Percentiles rank a stretch among this genome's conserved stretches.
Evolutionary conservation across 768 basidiomycete species (phyloP).

Genomic region (Favolaschia claudopus): DNA sequence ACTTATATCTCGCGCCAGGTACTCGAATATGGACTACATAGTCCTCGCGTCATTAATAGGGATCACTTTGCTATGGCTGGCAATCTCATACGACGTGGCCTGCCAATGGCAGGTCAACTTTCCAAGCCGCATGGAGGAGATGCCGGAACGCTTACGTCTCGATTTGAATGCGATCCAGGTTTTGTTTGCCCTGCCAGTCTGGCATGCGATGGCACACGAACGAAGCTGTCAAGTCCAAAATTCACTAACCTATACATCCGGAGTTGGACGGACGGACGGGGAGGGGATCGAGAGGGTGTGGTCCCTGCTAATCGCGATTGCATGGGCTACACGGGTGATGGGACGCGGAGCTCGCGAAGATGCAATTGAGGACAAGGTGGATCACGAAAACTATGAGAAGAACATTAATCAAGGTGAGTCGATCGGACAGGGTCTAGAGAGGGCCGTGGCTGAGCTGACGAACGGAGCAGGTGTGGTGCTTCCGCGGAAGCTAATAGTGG

Average conservation of each 20-base stretch:
- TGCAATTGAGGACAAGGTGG: neutral
- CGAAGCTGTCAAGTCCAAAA: constrained; percentile 31
- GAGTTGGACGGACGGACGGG: constrained; percentile 35
- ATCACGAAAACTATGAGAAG: constrained; percentile 5
- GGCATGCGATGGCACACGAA: constrained; percentile 37
- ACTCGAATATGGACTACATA: constrained; percentile 15
- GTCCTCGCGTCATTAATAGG: neutral
- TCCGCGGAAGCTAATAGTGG: too few species aligned
- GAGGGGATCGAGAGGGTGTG: constrained; percentile 40
- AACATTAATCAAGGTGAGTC: constrained; percentile 6
- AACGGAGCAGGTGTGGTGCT: too few species aligned
- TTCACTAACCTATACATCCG: constrained; percentile 32
- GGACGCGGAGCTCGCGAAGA: neutral
- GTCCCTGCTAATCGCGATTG: constrained; percentile 29
- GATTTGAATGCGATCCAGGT: constrained; percentile 15
- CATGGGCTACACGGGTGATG: constrained; percentile 32
- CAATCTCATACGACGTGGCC: constrained; percentile 1
- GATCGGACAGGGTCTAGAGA: too few species aligned
- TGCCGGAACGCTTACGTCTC: neutral
- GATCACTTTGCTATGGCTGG: neutral
- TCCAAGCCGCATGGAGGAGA: neutral
- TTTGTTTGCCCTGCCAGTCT: constrained; percentile 38
- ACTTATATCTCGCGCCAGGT: neutral
- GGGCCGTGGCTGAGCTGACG: neutral
- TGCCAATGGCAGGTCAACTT: neutral